These are phyloP conservation scores for Aspergillus sclerotiicarbonarius DNA, from an alignment of 495 filamentous ascomycete species.

Conservation along the genomic window DNA sequence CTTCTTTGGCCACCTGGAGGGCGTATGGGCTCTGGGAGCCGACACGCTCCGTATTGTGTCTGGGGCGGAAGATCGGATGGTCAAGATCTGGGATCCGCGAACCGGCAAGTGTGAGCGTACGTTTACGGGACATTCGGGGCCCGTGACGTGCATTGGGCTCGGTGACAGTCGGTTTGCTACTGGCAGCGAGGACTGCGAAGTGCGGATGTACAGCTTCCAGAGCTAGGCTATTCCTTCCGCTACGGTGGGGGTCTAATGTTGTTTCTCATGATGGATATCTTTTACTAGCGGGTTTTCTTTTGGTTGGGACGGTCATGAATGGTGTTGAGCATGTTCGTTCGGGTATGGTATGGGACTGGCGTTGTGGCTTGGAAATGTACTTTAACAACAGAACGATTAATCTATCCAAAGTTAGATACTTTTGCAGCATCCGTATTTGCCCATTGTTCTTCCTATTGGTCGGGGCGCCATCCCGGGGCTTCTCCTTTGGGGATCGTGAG, in stretches of 20 bases:
- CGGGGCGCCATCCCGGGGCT: too few relatives aligned
- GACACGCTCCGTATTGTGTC: conserved; percentile 87
- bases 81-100: conserved; percentile 94
- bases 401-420: too few relatives aligned
- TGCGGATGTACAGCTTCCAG: conserved; percentile 83
- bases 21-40: conserved; percentile 90
- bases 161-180: conserved; percentile 84
- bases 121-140: conserved; percentile 82
- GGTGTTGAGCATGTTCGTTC: not conserved
- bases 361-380: too few relatives aligned
- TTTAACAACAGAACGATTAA: too few relatives aligned
- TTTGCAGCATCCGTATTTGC: too few relatives aligned
- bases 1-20: conserved; percentile 95
- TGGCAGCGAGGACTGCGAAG: conserved; percentile 89
- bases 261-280: conserved; percentile 13
- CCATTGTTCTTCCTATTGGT: too few relatives aligned
- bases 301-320: not conserved
- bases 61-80: conserved; percentile 89
- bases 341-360: not conserved
- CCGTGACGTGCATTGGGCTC: conserved; percentile 89
- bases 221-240: conserved; percentile 25
- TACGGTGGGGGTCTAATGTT: conserved; percentile 3
- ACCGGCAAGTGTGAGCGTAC: conserved; percentile 89
- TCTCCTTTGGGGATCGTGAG: too few relatives aligned
- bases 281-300: not conserved